These are phyloP conservation scores for Fraxinus quadrangulata DNA, from an alignment of 257 asterid genomes.

Conservation along the genomic window DNA sequence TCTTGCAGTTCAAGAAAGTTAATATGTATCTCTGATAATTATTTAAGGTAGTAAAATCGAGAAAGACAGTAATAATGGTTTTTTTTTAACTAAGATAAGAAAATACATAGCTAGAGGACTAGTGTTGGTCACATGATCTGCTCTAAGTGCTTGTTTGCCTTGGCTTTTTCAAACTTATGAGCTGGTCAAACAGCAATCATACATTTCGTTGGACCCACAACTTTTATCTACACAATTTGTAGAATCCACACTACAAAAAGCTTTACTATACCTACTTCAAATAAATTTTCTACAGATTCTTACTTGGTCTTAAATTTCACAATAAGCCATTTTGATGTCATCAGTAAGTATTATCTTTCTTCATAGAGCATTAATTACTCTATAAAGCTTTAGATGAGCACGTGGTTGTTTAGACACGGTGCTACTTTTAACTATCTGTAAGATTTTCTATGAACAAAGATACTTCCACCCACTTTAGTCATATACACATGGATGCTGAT, in stretches of 20 bases:
- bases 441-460: constrained; percentile 13
- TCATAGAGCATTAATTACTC: constrained; percentile 1
- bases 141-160: background rate
- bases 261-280: background rate
- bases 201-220: too few relatives aligned
- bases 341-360: constrained; percentile 8
- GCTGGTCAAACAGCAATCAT: too few relatives aligned
- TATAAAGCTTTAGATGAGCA: constrained; percentile 11
- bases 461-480: background rate
- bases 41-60: background rate
- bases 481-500: background rate
- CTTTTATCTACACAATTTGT: too few relatives aligned
- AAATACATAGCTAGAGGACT: constrained; percentile 10
- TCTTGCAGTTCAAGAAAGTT: background rate
- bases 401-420: constrained; percentile 6
- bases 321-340: background rate
- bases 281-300: constrained; percentile 21
- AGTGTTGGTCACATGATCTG: background rate
- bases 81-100: constrained; percentile 3
- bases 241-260: too few relatives aligned
- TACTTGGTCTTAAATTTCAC: constrained; percentile 15
- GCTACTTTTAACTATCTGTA: constrained; percentile 15
- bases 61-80: background rate
- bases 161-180: too few relatives aligned
- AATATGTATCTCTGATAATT: background rate